A percentile compares a stretch with the other conserved stretches of the same genome.
These are phyloP conservation scores for Anacardium occidentale DNA, from an alignment of 345 rosid species.

Conservation along the genomic window DNA sequence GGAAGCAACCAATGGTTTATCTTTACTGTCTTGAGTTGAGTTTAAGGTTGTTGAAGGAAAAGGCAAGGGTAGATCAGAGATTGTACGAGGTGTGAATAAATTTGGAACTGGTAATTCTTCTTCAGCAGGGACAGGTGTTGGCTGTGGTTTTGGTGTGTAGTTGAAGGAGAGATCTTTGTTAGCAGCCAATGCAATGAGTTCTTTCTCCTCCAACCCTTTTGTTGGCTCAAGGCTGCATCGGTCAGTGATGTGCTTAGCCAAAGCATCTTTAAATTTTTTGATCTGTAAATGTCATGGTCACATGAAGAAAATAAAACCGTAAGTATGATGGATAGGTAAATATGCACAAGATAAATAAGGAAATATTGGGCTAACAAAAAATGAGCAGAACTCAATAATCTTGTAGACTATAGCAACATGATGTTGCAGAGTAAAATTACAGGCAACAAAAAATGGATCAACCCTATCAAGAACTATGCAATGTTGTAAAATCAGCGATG, in stretches of 20 bases:
- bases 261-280: slow-evolving; percentile 86
- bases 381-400: too few species aligned
- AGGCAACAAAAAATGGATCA: background rate
- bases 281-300: slow-evolving; percentile 41
- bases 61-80: slow-evolving; percentile 22
- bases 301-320: background rate
- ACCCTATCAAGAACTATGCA: background rate
- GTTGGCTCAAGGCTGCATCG: slow-evolving; percentile 77
- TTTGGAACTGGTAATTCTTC: slow-evolving; percentile 26
- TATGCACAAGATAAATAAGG: too few species aligned
- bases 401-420: too few species aligned
- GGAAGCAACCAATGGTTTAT: slow-evolving; percentile 39
- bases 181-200: slow-evolving; percentile 79
- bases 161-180: slow-evolving; percentile 80
- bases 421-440: too few species aligned
- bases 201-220: slow-evolving; percentile 89
- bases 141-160: slow-evolving; percentile 50
- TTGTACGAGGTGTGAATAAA: slow-evolving; percentile 23
- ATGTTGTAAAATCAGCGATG: background rate
- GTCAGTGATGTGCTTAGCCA: slow-evolving; percentile 78
- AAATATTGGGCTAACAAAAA: too few species aligned
- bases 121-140: slow-evolving; percentile 26
- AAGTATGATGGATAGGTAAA: background rate
- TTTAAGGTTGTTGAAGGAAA: slow-evolving; percentile 9
- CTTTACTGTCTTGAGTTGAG: slow-evolving; percentile 29